These are phyloP conservation scores for Lolium rigidum DNA, from an alignment of 176 grass and related monocot species.

Conservation along the genomic window DNA sequence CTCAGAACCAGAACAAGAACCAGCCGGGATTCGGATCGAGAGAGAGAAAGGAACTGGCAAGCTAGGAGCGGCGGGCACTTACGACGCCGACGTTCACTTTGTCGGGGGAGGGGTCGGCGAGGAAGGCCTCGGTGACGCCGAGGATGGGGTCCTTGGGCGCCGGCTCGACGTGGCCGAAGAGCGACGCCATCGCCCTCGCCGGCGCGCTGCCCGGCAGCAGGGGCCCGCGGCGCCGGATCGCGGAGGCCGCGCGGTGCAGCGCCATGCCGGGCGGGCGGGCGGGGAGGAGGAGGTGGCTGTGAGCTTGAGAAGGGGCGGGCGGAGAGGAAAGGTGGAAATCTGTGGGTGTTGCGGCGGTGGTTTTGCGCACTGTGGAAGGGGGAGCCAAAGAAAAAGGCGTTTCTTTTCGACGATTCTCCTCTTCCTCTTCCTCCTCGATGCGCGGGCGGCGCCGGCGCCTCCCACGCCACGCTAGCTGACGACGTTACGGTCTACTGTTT, in stretches of 20 bases:
- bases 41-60: not conserved
- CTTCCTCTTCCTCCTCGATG: not conserved
- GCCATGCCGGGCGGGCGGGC: slow-evolving; percentile 37
- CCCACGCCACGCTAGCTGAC: not conserved
- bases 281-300: not conserved
- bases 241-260: slow-evolving; percentile 42
- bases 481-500: not conserved
- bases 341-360: not conserved
- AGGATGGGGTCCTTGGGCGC: slow-evolving; percentile 97
- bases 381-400: not conserved
- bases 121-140: slow-evolving; percentile 96
- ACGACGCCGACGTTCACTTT: slow-evolving; percentile 97
- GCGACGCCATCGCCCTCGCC: slow-evolving; percentile 71
- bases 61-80: not conserved
- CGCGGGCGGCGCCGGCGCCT: not conserved
- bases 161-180: slow-evolving; percentile 84
- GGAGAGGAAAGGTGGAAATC: slow-evolving; percentile 16
- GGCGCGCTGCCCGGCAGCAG: not conserved
- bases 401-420: not conserved
- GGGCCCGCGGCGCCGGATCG: slow-evolving; percentile 38
- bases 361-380: not conserved
- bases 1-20: not conserved
- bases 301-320: not conserved
- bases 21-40: slow-evolving; percentile 27
- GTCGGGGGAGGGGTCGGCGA: slow-evolving; percentile 76